These are phyloP conservation scores for Micractinium conductrix DNA, from an alignment of 139 green algal species.

Conservation along the genomic window DNA sequence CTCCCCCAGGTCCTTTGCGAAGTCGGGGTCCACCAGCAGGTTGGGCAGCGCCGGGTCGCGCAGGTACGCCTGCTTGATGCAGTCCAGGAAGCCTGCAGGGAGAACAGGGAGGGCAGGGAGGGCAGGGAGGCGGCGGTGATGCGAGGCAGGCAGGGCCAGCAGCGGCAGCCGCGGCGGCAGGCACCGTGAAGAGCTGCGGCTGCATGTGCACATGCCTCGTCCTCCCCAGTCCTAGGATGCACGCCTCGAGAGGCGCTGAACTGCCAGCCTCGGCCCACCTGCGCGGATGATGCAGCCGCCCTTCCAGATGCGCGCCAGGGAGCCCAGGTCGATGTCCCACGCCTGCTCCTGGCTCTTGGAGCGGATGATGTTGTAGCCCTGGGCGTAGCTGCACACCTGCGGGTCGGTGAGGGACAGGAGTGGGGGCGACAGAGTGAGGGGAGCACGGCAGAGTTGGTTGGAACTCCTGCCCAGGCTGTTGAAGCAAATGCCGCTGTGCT, in stretches of 20 bases:
- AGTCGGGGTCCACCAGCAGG: slow-evolving; percentile 91
- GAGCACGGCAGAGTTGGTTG: no score
- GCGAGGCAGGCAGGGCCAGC: no score
- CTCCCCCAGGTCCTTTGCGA: slow-evolving; percentile 83
- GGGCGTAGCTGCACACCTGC: slow-evolving; percentile 90
- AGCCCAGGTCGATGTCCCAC: slow-evolving; percentile 94
- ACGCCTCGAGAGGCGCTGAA: no score
- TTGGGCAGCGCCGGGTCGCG: slow-evolving; percentile 82
- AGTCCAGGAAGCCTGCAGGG: slow-evolving; percentile 90
- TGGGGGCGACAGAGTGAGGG: background rate
- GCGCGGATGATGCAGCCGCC: slow-evolving; percentile 99
- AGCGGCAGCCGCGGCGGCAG: no score
- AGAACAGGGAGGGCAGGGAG: background rate
- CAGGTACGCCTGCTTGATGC: slow-evolving; percentile 87
- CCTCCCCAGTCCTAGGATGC: no score
- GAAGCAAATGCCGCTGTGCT: no score
- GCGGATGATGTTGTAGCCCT: slow-evolving; percentile 99
- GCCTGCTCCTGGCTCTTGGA: slow-evolving; percentile 91
- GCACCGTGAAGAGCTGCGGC: no score
- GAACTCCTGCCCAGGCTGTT: no score
- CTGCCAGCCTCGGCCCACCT: background rate
- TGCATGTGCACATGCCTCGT: no score
- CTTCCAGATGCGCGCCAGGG: slow-evolving; percentile 97
- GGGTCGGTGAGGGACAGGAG: background rate
- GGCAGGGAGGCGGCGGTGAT: no score